Evolutionary conservation across 345 rosid genomes (phyloP).

Genomic region (Eucalyptus guilfoylei): DNA sequence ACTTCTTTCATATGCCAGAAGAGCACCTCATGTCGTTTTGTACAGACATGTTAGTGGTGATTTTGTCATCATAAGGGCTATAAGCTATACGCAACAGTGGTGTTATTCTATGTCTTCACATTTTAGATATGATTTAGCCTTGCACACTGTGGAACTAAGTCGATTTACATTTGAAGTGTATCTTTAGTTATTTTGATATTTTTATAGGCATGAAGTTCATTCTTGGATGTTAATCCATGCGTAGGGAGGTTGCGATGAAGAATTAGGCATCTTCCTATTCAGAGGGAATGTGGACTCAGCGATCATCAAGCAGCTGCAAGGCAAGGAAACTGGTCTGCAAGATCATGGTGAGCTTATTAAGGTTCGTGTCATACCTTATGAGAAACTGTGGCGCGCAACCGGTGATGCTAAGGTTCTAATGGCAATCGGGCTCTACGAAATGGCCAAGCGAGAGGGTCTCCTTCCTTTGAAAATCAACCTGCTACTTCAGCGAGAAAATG

Average conservation of each 20-base stretch:
- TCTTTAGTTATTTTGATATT: neutral
- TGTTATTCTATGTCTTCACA: neutral
- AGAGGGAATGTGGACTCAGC: constrained; percentile 48
- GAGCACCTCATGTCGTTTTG: neutral
- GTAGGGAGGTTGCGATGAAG: constrained; percentile 97
- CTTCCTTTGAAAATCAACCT: neutral
- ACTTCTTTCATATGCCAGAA: neutral
- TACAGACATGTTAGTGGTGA: neutral
- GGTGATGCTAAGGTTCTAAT: constrained; percentile 65
- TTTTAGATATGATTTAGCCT: neutral
- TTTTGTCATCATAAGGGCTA: neutral
- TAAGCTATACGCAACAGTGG: neutral
- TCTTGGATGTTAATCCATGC: neutral
- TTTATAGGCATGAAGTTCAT: neutral
- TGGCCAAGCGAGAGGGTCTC: constrained; percentile 59
- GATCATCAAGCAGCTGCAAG: constrained; percentile 52
- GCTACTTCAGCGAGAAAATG: neutral
- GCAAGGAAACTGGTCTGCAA: constrained; percentile 67
- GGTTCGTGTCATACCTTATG: constrained; percentile 53
- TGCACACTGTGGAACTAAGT: neutral
- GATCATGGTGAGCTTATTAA: constrained; percentile 77
- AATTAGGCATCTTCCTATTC: constrained; percentile 60
- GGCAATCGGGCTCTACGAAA: constrained; percentile 71
- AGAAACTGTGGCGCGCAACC: constrained; percentile 65
- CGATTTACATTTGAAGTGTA: neutral